A percentile compares a stretch with the other conserved stretches of the same genome.
Evolutionary conservation across 2,329 filamentous ascomycete species (phyloP).

Genomic region (Penicillium sp.): DNA sequence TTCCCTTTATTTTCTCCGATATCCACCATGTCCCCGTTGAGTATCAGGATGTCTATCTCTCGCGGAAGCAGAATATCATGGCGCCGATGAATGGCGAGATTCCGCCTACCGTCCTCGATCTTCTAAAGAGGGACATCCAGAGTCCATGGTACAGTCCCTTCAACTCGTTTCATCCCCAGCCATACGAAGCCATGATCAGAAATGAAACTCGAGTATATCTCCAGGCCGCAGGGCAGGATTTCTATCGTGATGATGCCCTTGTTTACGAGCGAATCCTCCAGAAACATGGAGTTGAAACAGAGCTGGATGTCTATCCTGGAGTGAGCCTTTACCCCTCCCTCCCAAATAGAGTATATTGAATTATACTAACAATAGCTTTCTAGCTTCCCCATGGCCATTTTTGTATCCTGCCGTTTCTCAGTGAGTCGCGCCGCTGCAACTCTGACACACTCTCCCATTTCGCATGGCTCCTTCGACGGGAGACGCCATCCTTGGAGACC

Average conservation of each 20-base stretch:
- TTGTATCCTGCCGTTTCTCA: too few species aligned
- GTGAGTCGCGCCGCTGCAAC: too few species aligned
- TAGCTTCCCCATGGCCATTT: too few species aligned
- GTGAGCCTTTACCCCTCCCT: slow-evolving; percentile 11
- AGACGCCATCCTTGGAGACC: too few species aligned
- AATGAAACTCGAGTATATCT: slow-evolving; percentile 40
- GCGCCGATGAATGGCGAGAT: slow-evolving; percentile 17
- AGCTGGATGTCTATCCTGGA: slow-evolving; percentile 46
- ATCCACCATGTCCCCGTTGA: slow-evolving; percentile 33
- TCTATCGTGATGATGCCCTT: slow-evolving; percentile 52
- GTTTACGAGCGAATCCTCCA: slow-evolving; percentile 51
- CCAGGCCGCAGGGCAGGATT: slow-evolving; percentile 52
- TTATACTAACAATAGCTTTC: too few species aligned
- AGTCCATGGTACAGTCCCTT: slow-evolving; percentile 13
- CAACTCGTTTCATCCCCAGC: neutral
- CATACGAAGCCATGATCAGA: neutral
- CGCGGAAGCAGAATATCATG: slow-evolving; percentile 42
- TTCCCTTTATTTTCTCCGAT: slow-evolving; percentile 37
- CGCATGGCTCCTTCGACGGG: too few species aligned
- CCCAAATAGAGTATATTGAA: too few species aligned
- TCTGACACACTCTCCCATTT: too few species aligned
- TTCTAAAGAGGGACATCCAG: neutral
- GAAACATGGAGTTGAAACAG: slow-evolving; percentile 46
- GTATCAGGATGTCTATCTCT: slow-evolving; percentile 42
- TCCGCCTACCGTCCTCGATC: slow-evolving; percentile 28